These are phyloP conservation scores for Plasmodium fragile DNA, from an alignment of 169 alveolate genomes.

Conservation along the genomic window DNA sequence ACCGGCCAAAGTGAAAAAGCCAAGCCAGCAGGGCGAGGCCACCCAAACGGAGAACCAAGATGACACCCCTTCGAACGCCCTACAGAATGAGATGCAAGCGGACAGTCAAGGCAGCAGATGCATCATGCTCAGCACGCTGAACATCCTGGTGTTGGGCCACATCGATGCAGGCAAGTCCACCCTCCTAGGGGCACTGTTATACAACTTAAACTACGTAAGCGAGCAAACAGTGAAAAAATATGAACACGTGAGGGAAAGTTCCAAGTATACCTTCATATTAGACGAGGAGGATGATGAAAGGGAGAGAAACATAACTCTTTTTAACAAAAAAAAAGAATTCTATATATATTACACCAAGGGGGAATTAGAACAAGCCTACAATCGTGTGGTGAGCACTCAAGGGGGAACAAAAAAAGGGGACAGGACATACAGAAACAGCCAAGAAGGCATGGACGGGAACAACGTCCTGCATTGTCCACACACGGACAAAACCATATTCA, in stretches of 20 bases:
- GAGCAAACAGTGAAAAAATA: slow-evolving; percentile 66
- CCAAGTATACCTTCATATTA: slow-evolving; percentile 78
- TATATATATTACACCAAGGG: slow-evolving; percentile 40
- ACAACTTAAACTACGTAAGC: slow-evolving; percentile 56
- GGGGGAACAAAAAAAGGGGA: not conserved
- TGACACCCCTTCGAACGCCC: not conserved
- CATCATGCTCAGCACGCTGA: slow-evolving; percentile 76
- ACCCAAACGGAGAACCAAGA: slow-evolving; percentile 11
- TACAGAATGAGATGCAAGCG: not conserved
- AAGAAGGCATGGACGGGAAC: not conserved
- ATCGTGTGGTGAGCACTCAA: not conserved
- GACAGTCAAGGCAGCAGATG: slow-evolving; percentile 21
- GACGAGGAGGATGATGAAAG: slow-evolving; percentile 87
- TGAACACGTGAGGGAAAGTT: slow-evolving; percentile 58
- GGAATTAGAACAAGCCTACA: slow-evolving; percentile 24
- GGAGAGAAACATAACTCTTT: slow-evolving; percentile 81
- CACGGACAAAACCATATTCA: slow-evolving; percentile 37
- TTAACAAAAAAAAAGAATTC: slow-evolving; percentile 66
- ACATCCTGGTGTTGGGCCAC: slow-evolving; percentile 83
- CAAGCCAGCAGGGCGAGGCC: not conserved
- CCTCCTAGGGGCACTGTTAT: slow-evolving; percentile 79
- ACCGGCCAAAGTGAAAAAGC: not conserved
- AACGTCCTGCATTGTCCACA: not conserved
- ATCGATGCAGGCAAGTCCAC: slow-evolving; percentile 88
- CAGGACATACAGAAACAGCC: not conserved